phyloP scores from a whole-genome alignment of 148 eudicot genomes.

The Arctostaphylos glauca region DNA sequence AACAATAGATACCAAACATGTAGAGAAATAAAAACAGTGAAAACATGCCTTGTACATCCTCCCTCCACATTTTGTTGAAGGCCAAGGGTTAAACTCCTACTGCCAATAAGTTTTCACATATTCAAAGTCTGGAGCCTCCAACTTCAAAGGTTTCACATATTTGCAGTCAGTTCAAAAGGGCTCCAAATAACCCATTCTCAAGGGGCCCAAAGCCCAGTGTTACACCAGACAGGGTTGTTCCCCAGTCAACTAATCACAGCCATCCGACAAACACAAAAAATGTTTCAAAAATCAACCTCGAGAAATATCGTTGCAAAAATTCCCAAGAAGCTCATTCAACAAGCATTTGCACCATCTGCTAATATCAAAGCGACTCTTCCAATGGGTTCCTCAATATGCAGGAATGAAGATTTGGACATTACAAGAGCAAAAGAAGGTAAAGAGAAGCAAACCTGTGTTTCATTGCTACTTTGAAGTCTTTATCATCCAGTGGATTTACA shows the following conservation, averaged over 20 bases:
- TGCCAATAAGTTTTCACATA: not conserved
- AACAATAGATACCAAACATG: no score
- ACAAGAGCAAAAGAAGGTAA: not conserved
- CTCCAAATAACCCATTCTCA: not conserved
- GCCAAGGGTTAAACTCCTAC: no score
- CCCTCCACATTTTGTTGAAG: no score
- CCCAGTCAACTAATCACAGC: not conserved
- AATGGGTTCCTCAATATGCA: not conserved
- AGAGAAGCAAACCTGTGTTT: not conserved
- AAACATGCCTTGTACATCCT: no score
- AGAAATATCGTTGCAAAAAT: not conserved
- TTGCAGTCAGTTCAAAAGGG: not conserved
- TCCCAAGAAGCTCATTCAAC: not conserved
- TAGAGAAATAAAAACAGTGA: no score
- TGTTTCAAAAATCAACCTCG: not conserved
- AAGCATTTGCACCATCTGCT: not conserved
- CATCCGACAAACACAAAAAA: not conserved
- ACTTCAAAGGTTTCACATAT: not conserved
- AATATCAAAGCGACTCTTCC: not conserved
- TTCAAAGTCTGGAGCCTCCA: not conserved
- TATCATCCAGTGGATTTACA: conserved; percentile 37
- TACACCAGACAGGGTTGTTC: not conserved
- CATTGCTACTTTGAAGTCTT: conserved; percentile 21
- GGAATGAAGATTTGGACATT: conserved; percentile 2
- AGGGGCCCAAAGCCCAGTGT: not conserved